Base-by-base conservation (phyloP, 495 filamentous ascomycete genomes). In the Xylaria nigripes region DNA sequence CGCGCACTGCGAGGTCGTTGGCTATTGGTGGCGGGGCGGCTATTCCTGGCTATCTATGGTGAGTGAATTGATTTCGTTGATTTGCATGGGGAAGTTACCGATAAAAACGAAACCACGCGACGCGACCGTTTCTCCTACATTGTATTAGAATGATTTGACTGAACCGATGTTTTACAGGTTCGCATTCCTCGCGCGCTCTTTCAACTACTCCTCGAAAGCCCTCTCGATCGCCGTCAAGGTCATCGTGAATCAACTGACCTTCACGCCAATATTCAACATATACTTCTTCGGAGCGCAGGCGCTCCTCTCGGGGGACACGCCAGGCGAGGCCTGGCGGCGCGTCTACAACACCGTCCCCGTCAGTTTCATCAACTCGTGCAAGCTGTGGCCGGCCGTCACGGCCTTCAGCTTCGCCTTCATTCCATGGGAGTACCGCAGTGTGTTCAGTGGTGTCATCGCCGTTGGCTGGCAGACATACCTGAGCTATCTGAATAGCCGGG, bases 381-480 rank as follows among this genome's bases (percentile, higher is more conserved):
- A 95, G 74, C 70, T 96, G 13, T 96, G 91, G 91, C 91, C 91
- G 0, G 83, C 82, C 2, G 89, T 96, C 23, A 93, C 85, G 3
- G 89, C 89, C 1, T 83, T 95, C 68, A 92, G 76, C 67, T 95
- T 96, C 62, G 85, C 87, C 47, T 92, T 89, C 62, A 73, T 96
- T 16, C 81, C 82, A 24, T 69, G 89, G 21, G 81, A 90, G 66
- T 91, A 86, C 63, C 76, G 91, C 46, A 85, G 81, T 48, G 72
- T 96, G 8, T 90, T 95, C 66, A 81, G 86, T 0, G 90, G 83
- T 13, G 67, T 81, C 13, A 78, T 90, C 61, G 90, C 88, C 2
- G 84, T 95, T 43, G 86, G 87, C 1, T 96, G 90, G 90, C 91
- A 96, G 71, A 88, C 86, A 2, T 96, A 96, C 75, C 62, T 96